Evolutionary conservation across 192 early-diverging fungal species (phyloP).

Genomic region (Rhizoclosmatium globosum): DNA sequence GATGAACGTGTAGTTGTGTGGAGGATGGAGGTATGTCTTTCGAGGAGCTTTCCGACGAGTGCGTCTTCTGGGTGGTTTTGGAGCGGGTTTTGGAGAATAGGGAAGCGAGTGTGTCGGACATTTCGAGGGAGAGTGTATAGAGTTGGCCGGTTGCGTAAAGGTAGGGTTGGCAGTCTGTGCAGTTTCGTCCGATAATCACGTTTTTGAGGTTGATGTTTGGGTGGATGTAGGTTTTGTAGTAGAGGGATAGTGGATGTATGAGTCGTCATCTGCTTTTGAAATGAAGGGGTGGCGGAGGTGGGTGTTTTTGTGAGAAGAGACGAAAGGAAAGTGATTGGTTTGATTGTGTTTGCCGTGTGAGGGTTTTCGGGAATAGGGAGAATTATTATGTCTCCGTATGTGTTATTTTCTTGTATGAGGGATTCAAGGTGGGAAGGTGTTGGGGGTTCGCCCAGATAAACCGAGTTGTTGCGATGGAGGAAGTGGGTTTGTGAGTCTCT

Average conservation of each 20-base stretch:
- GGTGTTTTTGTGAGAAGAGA: constrained; percentile 1
- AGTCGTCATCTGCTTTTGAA: constrained; percentile 16
- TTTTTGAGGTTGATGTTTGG: neutral
- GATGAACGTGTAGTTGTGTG: constrained; percentile 11
- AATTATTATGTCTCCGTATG: constrained; percentile 11
- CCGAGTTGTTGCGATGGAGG: neutral
- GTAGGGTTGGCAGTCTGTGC: constrained; percentile 9
- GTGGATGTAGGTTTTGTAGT: neutral
- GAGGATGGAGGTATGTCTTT: neutral
- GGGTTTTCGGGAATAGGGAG: neutral
- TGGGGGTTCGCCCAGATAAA: neutral
- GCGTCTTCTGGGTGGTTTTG: neutral
- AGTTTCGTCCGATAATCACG: constrained; percentile 7
- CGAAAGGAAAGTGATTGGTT: neutral
- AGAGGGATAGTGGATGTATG: neutral
- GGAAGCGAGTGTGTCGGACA: neutral
- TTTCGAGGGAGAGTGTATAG: neutral
- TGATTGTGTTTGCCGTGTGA: neutral
- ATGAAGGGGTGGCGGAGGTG: neutral
- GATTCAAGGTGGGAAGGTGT: neutral
- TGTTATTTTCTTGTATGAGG: neutral
- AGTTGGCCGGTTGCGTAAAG: constrained; percentile 18
- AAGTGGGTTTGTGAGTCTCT: neutral
- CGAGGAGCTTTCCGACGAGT: neutral
- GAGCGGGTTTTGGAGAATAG: neutral